These are phyloP conservation scores for Schrenkiella parvula DNA, from an alignment of 345 rosid genomes.

Conservation along the genomic window DNA sequence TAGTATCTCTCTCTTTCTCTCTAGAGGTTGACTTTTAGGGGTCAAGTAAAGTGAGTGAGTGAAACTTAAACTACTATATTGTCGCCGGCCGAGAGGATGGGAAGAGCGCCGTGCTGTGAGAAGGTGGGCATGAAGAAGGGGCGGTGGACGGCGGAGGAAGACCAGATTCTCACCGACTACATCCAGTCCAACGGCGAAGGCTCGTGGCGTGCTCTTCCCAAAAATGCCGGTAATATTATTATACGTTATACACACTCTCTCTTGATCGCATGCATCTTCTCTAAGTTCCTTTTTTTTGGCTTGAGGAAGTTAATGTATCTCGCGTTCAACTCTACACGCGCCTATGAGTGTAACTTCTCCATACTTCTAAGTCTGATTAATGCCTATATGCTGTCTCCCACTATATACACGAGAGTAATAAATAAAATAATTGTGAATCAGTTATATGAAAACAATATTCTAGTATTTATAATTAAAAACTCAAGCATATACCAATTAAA, in stretches of 20 bases:
- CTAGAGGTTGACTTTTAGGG: background rate
- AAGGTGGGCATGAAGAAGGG: constrained; percentile 25
- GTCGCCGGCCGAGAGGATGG: constrained; percentile 1
- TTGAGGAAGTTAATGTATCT: background rate
- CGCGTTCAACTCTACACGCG: background rate
- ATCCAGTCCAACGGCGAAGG: constrained; percentile 27
- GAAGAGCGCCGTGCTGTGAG: constrained; percentile 31
- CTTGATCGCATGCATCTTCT: constrained; percentile 37
- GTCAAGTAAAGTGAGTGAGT: constrained; percentile 1
- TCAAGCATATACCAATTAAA: too few relatives aligned
- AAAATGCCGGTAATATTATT: constrained; percentile 19
- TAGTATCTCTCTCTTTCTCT: background rate
- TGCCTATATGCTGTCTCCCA: background rate
- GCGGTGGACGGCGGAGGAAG: constrained; percentile 31
- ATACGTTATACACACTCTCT: background rate
- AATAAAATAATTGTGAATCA: too few relatives aligned
- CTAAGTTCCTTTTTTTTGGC: background rate
- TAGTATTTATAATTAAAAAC: too few relatives aligned
- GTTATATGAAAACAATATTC: too few relatives aligned
- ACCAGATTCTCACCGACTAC: constrained; percentile 16
- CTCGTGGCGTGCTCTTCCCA: constrained; percentile 29
- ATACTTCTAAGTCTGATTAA: background rate
- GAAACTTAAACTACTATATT: background rate
- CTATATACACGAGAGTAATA: background rate
- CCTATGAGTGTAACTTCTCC: background rate